phyloP scores from a whole-genome alignment of 73 alveolate genomes.

The Symbiodinium pilosum region DNA sequence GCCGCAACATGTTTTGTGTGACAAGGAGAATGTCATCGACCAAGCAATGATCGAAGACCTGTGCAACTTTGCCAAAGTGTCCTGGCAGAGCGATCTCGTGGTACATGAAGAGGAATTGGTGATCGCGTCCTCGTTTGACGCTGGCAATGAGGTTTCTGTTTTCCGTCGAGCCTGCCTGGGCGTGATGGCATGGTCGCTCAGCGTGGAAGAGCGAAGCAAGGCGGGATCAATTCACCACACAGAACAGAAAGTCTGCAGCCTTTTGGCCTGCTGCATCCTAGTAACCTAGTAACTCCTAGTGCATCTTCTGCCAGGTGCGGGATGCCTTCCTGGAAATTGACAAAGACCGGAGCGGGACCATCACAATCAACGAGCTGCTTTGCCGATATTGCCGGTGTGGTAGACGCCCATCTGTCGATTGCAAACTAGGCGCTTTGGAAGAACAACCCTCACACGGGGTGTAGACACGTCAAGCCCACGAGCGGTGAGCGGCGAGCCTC shows the following conservation, averaged over 20 bases:
- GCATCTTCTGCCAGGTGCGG: constrained; percentile 38
- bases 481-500: too few relatives aligned
- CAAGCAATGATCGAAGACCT: constrained; percentile 58
- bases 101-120: too few relatives aligned
- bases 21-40: constrained; percentile 8
- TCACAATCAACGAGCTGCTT: constrained; percentile 55
- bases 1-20: too few relatives aligned
- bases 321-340: constrained; percentile 74
- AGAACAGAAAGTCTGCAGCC: neutral
- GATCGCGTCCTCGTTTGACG: too few relatives aligned
- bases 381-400: too few relatives aligned
- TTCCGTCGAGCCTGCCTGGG: constrained; percentile 60
- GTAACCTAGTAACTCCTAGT: too few relatives aligned
- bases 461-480: too few relatives aligned
- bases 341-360: constrained; percentile 87
- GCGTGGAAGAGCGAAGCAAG: constrained; percentile 77
- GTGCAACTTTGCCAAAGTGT: constrained; percentile 65
- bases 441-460: too few relatives aligned
- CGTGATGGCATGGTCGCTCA: constrained; percentile 44
- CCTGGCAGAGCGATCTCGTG: neutral
- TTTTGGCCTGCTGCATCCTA: too few relatives aligned
- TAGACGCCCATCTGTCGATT: too few relatives aligned
- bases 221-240: neutral
- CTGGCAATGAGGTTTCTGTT: neutral
- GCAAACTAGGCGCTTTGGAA: too few relatives aligned